These are phyloP conservation scores for Saksenaea vasiformis DNA, from an alignment of 371 early-diverging fungal genomes.

Conservation along the genomic window DNA sequence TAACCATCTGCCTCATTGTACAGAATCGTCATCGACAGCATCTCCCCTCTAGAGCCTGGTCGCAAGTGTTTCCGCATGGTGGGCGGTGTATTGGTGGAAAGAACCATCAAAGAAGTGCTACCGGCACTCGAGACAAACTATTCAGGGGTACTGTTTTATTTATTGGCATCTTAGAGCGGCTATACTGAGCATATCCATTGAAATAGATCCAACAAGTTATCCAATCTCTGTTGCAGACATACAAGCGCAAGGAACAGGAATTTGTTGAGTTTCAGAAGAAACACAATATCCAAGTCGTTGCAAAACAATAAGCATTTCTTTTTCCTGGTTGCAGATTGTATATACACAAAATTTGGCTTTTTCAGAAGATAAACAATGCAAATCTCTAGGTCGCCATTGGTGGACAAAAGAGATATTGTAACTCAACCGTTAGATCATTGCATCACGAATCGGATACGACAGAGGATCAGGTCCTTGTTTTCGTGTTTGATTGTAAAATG, in stretches of 20 bases:
- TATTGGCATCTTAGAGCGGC: neutral
- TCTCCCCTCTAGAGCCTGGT: conserved; percentile 76
- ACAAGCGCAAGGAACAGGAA: conserved; percentile 90
- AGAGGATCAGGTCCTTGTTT: too few species aligned
- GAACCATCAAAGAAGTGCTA: conserved; percentile 89
- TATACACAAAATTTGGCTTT: neutral
- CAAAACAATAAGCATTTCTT: conserved; percentile 42
- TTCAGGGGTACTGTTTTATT: conserved; percentile 69
- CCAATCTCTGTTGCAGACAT: conserved; percentile 70
- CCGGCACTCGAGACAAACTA: conserved; percentile 88
- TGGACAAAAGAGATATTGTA: too few species aligned
- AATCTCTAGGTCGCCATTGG: neutral
- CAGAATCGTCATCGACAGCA: conserved; percentile 92
- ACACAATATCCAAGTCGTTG: conserved; percentile 72
- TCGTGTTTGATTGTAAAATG: too few species aligned
- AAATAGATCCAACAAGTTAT: conserved; percentile 77
- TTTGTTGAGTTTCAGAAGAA: conserved; percentile 84
- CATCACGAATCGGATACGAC: too few species aligned
- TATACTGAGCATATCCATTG: neutral
- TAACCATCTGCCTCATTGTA: neutral
- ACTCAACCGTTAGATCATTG: too few species aligned
- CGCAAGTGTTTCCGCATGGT: conserved; percentile 94
- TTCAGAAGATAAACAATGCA: neutral
- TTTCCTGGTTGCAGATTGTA: neutral
- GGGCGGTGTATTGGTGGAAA: conserved; percentile 92